phyloP scores from a whole-genome alignment of 768 basidiomycete genomes.

The Termitomyces sp. region DNA sequence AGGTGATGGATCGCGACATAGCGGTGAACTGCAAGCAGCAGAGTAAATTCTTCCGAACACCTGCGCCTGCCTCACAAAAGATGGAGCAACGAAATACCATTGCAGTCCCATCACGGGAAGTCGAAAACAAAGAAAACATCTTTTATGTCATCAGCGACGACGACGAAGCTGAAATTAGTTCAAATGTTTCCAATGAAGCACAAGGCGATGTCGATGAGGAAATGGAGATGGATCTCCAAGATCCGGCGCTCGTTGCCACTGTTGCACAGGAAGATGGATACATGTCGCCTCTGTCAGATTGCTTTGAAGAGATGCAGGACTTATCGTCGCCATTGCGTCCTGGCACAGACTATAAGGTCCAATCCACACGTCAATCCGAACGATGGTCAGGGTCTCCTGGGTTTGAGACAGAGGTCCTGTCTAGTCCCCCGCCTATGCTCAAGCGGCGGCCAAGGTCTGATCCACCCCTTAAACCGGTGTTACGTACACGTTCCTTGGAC shows the following conservation, averaged over 20 bases:
- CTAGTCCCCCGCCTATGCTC: constrained; percentile 34
- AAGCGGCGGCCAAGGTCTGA: constrained; percentile 8
- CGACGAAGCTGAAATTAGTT: constrained; percentile 18
- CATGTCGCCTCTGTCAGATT: constrained; percentile 62
- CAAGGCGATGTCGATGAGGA: constrained; percentile 32
- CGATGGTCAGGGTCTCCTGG: constrained; percentile 28
- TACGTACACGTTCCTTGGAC: constrained; percentile 14
- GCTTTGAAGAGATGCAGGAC: constrained; percentile 53
- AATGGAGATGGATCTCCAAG: constrained; percentile 35
- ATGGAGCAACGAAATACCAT: constrained; percentile 9
- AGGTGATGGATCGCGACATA: constrained; percentile 65
- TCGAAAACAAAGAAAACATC: constrained; percentile 41
- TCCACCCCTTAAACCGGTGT: constrained; percentile 1
- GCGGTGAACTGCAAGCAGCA: constrained; percentile 38
- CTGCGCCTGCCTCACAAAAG: background rate
- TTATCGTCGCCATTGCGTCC: constrained; percentile 58
- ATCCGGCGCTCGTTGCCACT: constrained; percentile 33
- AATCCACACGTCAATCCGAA: constrained; percentile 3
- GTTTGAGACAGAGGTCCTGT: constrained; percentile 49
- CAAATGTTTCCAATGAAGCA: constrained; percentile 30
- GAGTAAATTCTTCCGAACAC: constrained; percentile 33
- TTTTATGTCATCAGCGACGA: constrained; percentile 23
- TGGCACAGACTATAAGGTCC: constrained; percentile 11
- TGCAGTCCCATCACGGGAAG: constrained; percentile 29
- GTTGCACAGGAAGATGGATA: constrained; percentile 81